Base-by-base conservation (phyloP, 2,329 filamentous ascomycete species). In the Fusarium verticillioides region DNA sequence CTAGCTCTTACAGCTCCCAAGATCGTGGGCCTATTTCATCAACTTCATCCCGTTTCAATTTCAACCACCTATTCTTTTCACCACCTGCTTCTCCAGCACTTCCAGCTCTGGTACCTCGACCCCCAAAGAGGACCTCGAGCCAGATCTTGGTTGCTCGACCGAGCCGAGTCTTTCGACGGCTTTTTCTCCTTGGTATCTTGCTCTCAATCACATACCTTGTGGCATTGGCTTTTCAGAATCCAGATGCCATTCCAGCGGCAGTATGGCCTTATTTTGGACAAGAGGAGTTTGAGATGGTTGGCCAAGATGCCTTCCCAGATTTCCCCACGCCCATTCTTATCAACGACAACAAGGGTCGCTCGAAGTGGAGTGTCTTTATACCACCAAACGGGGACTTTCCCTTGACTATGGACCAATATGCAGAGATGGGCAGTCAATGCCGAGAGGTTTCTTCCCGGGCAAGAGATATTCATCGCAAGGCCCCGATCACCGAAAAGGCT, bases 281-380 rank as follows among this genome's bases (percentile, higher is more conserved):
- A 23, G 84, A 87, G 52, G 83, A 89, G 56, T 92, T 90, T 79
- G 91, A 94, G 76, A 90, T 94, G 86, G 87, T 93, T 12, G 89
- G 87, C 42, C 90, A 90, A 68, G 87, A 90, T 69, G 85, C 85
- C 46, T 81, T 94, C n/a, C 93, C 93, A 1, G 87, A 92, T 34
- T 90, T 93, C 70, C 91, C 94, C 1, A 92, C 92, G 1, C 92
- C 93, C 0, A 86, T 96, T 26, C 87, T 94, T 10, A 85, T 95
- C 50, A 89, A 87, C 19, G 93, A 95, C 81, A 83, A 85, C 32
- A 84, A 86, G 49, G 92, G 92, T 7, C 87, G 86, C 58, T 85
- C 90, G 16, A 92, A 89, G 79, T 97, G 94, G 94, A 96, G 94
- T 0, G 88, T 97, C 16, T 94, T 90, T 4, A 95, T 97, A 42